Evolutionary conservation across 257 asterid genomes (phyloP).

Genomic region (Vinca minor): DNA sequence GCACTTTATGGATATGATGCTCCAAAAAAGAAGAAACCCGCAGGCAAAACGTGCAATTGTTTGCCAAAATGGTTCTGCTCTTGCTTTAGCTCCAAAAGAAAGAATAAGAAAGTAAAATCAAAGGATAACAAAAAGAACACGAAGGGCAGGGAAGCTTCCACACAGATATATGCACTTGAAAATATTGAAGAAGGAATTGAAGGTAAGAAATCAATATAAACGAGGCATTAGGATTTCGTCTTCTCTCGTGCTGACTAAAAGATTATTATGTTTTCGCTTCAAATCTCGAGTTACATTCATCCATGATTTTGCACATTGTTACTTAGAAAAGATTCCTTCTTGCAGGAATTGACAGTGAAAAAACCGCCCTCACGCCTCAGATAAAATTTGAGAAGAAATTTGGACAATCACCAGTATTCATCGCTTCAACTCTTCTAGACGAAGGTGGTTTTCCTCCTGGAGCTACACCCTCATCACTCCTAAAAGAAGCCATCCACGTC

Average conservation of each 20-base stretch:
- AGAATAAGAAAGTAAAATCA: conserved; percentile 47
- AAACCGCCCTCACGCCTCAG: conserved; percentile 78
- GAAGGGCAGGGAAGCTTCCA: conserved; percentile 56
- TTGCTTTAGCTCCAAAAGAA: conserved; percentile 52
- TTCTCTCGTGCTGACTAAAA: too few relatives aligned
- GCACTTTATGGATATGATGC: conserved; percentile 91
- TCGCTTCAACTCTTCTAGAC: conserved; percentile 81
- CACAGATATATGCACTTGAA: conserved; percentile 96
- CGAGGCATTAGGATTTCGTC: neutral
- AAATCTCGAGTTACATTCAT: neutral
- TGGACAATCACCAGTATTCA: conserved; percentile 89
- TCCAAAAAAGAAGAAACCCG: conserved; percentile 80
- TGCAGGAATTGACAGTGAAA: conserved; percentile 75
- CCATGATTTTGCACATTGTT: neutral
- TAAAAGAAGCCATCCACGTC: conserved; percentile 97
- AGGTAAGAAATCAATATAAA: conserved; percentile 36
- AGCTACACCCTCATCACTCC: conserved; percentile 84
- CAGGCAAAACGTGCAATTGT: conserved; percentile 93
- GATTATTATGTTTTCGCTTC: neutral
- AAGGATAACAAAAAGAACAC: conserved; percentile 61
- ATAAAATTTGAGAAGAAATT: conserved; percentile 77
- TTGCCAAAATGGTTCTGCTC: conserved; percentile 77
- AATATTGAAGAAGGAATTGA: conserved; percentile 90
- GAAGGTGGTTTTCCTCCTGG: conserved; percentile 84
- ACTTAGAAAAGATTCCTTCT: conserved; percentile 2